phyloP scores from a whole-genome alignment of 2,329 filamentous ascomycete genomes.

The Gnomoniopsis smithogilvyi region DNA sequence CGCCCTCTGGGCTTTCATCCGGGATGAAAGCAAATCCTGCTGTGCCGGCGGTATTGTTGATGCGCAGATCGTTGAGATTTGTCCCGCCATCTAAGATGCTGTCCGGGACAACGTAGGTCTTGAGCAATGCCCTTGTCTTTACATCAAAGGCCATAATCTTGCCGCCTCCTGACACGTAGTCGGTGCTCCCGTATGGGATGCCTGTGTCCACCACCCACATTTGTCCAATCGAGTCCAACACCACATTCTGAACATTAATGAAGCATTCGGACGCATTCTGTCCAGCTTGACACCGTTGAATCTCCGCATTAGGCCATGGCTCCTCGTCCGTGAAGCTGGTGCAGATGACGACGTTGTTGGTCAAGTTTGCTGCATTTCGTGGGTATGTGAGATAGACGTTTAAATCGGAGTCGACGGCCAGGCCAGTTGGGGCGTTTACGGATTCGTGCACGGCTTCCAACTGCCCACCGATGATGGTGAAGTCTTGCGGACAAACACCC shows the following conservation, averaged over 20 bases:
- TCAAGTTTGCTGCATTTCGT: conserved; percentile 33
- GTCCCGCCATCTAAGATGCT: conserved; percentile 29
- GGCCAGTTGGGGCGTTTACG: conserved; percentile 32
- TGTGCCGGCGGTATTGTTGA: conserved; percentile 38
- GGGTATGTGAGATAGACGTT: conserved; percentile 40
- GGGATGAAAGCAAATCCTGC: conserved; percentile 38
- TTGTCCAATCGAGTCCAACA: conserved; percentile 34
- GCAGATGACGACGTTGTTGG: conserved; percentile 35
- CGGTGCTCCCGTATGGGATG: conserved; percentile 28
- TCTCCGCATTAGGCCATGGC: conserved; percentile 36
- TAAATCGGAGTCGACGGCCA: conserved; percentile 33
- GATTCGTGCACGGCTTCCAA: conserved; percentile 36
- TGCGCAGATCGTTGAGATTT: conserved; percentile 39
- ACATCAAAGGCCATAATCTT: conserved; percentile 41
- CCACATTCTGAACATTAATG: conserved; percentile 42
- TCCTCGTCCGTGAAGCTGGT: conserved; percentile 34
- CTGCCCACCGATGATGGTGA: conserved; percentile 30
- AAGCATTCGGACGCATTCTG: conserved; percentile 39
- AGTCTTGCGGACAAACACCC: conserved; percentile 25
- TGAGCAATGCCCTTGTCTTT: conserved; percentile 26
- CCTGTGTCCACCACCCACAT: conserved; percentile 40
- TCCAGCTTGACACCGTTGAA: conserved; percentile 34
- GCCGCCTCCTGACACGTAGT: conserved; percentile 28
- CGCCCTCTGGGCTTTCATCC: conserved; percentile 34
- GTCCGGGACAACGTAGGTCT: conserved; percentile 36